phyloP scores from a whole-genome alignment of 495 filamentous ascomycete genomes.

The Penicillium cosmopolitanum region DNA sequence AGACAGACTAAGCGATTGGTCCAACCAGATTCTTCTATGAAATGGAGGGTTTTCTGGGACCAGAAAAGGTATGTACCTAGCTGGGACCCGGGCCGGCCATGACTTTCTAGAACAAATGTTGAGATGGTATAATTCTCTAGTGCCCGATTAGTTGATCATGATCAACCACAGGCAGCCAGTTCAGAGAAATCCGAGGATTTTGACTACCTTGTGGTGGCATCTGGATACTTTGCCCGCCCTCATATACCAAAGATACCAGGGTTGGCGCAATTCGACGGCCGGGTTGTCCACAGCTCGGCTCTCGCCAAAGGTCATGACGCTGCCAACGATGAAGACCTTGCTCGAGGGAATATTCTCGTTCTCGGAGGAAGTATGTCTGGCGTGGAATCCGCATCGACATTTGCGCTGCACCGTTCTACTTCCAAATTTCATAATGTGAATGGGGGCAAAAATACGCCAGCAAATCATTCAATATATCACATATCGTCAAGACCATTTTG shows the following conservation, averaged over 20 bases:
- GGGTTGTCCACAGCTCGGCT: constrained; percentile 64
- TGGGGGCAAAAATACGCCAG: neutral
- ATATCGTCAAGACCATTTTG: constrained; percentile 72
- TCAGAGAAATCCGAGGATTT: constrained; percentile 49
- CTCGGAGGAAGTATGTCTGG: constrained; percentile 86
- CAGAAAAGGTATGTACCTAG: constrained; percentile 30
- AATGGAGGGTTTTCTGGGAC: constrained; percentile 60
- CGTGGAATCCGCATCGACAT: constrained; percentile 71
- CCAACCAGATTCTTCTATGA: constrained; percentile 10
- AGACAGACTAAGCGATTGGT: constrained; percentile 42
- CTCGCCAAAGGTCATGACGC: constrained; percentile 33
- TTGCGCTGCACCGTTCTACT: constrained; percentile 72
- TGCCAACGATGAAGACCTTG: constrained; percentile 11
- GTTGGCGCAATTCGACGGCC: constrained; percentile 32
- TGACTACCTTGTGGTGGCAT: constrained; percentile 74
- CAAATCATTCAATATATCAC: constrained; percentile 62
- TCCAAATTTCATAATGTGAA: constrained; percentile 12
- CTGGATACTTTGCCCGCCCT: constrained; percentile 74
- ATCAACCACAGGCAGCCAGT: neutral
- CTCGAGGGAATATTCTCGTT: constrained; percentile 68
- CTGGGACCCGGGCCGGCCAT: neutral
- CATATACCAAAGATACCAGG: constrained; percentile 54
- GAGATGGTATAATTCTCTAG: neutral
- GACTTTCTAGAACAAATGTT: neutral
- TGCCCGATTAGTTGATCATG: neutral